Evolutionary conservation across 1,139 yeast genomes (phyloP), one percentile per base, ranked within the genome.

Genomic region (Yamadazyma oceani): DNA sequence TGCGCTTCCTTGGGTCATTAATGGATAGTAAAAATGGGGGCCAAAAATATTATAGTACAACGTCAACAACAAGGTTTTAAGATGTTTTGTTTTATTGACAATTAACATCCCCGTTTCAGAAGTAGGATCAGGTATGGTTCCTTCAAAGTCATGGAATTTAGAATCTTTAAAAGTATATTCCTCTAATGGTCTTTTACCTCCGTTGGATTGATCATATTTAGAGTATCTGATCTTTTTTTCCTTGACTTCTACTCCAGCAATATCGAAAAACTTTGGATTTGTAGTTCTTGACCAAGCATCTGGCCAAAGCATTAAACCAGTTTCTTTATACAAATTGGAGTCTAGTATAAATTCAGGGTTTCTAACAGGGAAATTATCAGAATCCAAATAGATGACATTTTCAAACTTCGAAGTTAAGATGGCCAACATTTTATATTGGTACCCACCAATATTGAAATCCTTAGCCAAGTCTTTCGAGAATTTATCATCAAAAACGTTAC

Each of bases 1-100:
- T 1, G 85, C 85, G 11, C 82, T 70, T 5, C 86, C 85, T 56
- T 80, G 86, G 0, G 85, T 73, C 46, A 80, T 58, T 39, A 81
- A 55, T 3, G 85, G 81, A 50, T 80, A 80, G 53, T 78, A 81
- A 47, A 63, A 67, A 27, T 73, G 54, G 8, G 84, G 83, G 0
- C 87, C 87, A 57, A 65, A 76, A 3, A 78, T 64, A 53, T 80
- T 80, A 50, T 80, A 79, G 56, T 80, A 81, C 23, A 80, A 57
- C 3, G 80, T 65, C 23, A 80, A 57, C 23, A 79, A 55, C 37
- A 80, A 55, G 0, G 84, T 75, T 32, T 68, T 68, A 30, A 66
- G 58, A 41, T 80, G 85, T 22, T 57, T 55, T 2, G 71, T 64
- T 47, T 80, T 80, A 54, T 80, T 73, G 14, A 80, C 68, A 43